Evolutionary conservation across 352 stramenopile species (phyloP).

Genomic region (Lagenidium giganteum): DNA sequence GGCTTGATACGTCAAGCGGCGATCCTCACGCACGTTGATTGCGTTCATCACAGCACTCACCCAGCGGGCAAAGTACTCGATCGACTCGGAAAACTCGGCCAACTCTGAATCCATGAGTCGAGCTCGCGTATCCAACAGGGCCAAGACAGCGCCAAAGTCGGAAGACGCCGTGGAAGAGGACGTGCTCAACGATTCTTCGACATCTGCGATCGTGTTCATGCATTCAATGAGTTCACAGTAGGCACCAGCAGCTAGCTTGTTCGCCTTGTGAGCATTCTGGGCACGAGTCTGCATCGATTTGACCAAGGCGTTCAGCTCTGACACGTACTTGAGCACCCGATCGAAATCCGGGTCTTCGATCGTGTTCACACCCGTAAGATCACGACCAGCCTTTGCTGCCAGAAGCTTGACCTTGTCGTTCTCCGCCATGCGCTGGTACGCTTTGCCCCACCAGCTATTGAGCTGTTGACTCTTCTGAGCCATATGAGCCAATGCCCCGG

Average conservation of each 20-base stretch:
- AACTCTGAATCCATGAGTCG: slow-evolving; percentile 70
- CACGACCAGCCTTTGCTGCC: slow-evolving; percentile 38
- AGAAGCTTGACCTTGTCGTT: slow-evolving; percentile 70
- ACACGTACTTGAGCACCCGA: slow-evolving; percentile 57
- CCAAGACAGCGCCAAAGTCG: slow-evolving; percentile 58
- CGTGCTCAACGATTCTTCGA: slow-evolving; percentile 47
- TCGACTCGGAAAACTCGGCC: slow-evolving; percentile 47
- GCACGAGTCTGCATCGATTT: slow-evolving; percentile 60
- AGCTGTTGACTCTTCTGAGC: slow-evolving; percentile 65
- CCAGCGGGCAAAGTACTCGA: slow-evolving; percentile 76
- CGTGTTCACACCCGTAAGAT: slow-evolving; percentile 30
- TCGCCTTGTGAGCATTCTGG: slow-evolving; percentile 53
- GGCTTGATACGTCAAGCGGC: slow-evolving; percentile 71
- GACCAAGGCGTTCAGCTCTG: slow-evolving; percentile 54
- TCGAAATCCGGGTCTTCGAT: slow-evolving; percentile 74
- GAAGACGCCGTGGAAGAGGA: slow-evolving; percentile 29
- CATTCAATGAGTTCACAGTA: slow-evolving; percentile 84
- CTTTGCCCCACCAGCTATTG: slow-evolving; percentile 81
- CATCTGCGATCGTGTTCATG: slow-evolving; percentile 57
- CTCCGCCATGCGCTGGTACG: slow-evolving; percentile 76
- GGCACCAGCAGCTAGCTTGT: slow-evolving; percentile 61
- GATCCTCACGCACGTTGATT: slow-evolving; percentile 73
- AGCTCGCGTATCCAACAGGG: slow-evolving; percentile 68
- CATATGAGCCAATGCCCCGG: slow-evolving; percentile 15
- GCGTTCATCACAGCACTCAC: slow-evolving; percentile 64